Evolutionary conservation across 1,284 basidiomycete species (phyloP).

Genomic region (Vanrija sp.): DNA sequence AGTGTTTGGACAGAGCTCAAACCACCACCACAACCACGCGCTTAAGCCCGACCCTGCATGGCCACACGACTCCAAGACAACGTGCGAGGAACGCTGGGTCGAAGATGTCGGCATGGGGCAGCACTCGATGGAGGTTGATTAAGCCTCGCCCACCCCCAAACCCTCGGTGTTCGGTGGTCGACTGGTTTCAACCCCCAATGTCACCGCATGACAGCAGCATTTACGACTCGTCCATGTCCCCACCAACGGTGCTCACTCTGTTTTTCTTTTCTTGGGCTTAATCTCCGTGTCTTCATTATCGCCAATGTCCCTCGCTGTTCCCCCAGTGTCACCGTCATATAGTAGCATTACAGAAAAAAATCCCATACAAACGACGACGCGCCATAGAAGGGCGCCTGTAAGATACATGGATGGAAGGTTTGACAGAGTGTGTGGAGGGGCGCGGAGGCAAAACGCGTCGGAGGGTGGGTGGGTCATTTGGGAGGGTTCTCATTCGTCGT

Average conservation of each 20-base stretch:
- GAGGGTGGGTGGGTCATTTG: not conserved
- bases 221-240: not conserved
- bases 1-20: conserved; percentile 20
- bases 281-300: not conserved
- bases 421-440: too few species aligned
- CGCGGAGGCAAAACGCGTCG: not conserved
- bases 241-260: not conserved
- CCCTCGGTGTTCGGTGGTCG: too few species aligned
- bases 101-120: conserved; percentile 29
- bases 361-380: not conserved
- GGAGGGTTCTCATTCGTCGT: too few species aligned
- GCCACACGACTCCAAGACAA: not conserved
- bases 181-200: not conserved
- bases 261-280: not conserved
- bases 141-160: not conserved
- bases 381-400: not conserved
- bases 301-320: not conserved
- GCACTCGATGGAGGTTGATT: conserved; percentile 36
- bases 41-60: not conserved
- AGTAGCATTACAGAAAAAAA: not conserved
- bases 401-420: not conserved
- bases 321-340: not conserved
- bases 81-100: conserved; percentile 35
- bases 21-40: not conserved
- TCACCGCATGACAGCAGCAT: not conserved